Percentiles rank a stretch among this genome's conserved stretches.
Conservation (phyloP, 768 basidiomycete genomes). For the Xanthoconium stramineum region DNA sequence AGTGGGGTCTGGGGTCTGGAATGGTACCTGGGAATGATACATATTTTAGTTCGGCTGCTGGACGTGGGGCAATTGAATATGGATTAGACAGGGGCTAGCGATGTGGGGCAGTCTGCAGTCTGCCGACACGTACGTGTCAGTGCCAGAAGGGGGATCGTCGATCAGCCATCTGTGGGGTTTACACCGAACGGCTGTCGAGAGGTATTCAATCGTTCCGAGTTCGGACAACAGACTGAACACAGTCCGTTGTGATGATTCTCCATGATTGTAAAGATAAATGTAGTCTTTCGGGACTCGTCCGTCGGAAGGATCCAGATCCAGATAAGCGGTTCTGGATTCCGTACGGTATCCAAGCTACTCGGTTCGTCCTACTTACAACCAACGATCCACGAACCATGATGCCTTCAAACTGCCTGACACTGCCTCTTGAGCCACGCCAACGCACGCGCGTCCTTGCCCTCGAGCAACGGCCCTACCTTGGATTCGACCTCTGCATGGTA, state of each 20-base stretch:
- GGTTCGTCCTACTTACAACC: background rate
- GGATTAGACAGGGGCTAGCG: background rate
- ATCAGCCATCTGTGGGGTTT: too few species aligned
- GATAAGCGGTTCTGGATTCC: too few species aligned
- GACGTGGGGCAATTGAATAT: conserved; percentile 3
- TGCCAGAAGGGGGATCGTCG: background rate
- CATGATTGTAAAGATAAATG: too few species aligned
- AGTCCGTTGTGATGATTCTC: too few species aligned
- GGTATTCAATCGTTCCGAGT: too few species aligned
- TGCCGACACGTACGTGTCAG: background rate
- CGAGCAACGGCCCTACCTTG: conserved; percentile 59
- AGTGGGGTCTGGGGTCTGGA: background rate
- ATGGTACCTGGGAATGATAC: background rate
- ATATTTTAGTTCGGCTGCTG: background rate
- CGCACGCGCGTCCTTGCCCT: conserved; percentile 30
- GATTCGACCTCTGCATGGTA: conserved; percentile 71
- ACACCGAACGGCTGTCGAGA: too few species aligned
- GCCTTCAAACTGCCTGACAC: conserved; percentile 13
- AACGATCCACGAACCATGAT: background rate
- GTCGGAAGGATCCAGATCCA: too few species aligned
- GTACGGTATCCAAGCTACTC: background rate
- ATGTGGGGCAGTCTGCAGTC: background rate
- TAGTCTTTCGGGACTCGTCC: too few species aligned
- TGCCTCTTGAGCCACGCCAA: conserved; percentile 22
- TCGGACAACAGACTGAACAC: too few species aligned